Conservation (phyloP, 2,329 filamentous ascomycete species). For the Cercospora sojina region DNA sequence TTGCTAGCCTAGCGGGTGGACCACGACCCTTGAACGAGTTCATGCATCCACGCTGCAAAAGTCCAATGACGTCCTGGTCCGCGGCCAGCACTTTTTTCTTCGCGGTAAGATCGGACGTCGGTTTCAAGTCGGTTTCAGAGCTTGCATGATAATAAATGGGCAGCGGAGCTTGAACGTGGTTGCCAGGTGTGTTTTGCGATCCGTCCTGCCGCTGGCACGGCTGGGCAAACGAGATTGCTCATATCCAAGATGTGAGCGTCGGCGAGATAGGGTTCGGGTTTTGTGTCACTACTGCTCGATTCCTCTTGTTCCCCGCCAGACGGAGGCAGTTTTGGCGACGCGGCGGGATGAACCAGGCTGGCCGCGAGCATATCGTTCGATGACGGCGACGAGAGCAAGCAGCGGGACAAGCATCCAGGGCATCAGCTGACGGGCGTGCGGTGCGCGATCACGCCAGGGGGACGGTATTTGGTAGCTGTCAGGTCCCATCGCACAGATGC, state of each 20-base stretch:
- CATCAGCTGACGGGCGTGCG: slow-evolving; percentile 6
- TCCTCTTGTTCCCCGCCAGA: not conserved
- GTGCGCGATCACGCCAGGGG: slow-evolving; percentile 8
- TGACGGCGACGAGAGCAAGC: not conserved
- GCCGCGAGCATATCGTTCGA: not conserved
- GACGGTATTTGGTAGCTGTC: slow-evolving; percentile 12
- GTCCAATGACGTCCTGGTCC: slow-evolving; percentile 15
- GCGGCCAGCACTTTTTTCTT: slow-evolving; percentile 8
- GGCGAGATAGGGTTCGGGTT: not conserved
- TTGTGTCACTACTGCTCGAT: not conserved
- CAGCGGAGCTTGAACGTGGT: slow-evolving; percentile 11
- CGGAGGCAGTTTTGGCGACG: not conserved
- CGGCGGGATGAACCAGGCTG: not conserved
- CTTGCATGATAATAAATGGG: not conserved
- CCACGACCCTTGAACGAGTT: slow-evolving; percentile 9
- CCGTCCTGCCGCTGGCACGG: not conserved
- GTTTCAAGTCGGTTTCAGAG: slow-evolving; percentile 15
- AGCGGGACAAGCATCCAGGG: not conserved
- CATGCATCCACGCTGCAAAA: slow-evolving; percentile 9
- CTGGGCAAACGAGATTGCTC: slow-evolving; percentile 9
- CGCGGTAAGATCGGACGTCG: slow-evolving; percentile 16
- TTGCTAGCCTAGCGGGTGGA: slow-evolving; percentile 13
- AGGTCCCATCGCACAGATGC: not conserved
- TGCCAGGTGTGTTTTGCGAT: slow-evolving; percentile 9
- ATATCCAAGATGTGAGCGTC: slow-evolving; percentile 4